phyloP scores from a whole-genome alignment of 768 basidiomycete species.

The Boletus sp. region DNA sequence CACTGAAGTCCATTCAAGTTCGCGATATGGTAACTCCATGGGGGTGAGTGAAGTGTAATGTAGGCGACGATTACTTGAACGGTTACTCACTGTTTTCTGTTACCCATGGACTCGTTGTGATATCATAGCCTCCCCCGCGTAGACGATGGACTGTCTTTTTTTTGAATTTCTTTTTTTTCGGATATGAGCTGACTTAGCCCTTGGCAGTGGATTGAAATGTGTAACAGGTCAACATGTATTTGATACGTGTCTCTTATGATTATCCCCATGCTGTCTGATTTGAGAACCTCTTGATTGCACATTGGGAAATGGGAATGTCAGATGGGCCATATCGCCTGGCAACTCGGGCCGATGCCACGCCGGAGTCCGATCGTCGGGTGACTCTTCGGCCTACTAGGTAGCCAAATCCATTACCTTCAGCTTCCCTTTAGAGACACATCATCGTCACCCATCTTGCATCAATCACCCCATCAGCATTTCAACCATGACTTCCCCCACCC shows the following conservation, averaged over 20 bases:
- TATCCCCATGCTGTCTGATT: neutral
- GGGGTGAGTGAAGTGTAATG: constrained; percentile 10
- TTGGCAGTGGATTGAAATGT: neutral
- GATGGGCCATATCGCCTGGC: neutral
- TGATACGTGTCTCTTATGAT: neutral
- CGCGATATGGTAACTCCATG: constrained; percentile 1
- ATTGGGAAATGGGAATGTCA: neutral
- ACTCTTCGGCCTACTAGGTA: too few relatives aligned
- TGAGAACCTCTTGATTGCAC: neutral
- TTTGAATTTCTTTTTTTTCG: neutral
- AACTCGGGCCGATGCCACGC: neutral
- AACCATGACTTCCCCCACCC: constrained; percentile 23
- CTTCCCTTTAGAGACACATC: neutral
- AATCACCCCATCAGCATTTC: neutral
- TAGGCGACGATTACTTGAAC: constrained; percentile 1
- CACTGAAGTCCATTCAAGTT: constrained; percentile 14
- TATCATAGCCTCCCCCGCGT: neutral
- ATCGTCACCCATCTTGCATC: neutral
- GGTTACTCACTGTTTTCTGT: constrained; percentile 1
- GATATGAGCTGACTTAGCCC: constrained; percentile 1
- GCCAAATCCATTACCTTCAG: neutral
- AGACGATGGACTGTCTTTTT: constrained; percentile 3
- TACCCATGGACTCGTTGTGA: constrained; percentile 2
- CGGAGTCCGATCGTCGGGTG: neutral
- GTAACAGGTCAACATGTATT: constrained; percentile 1